Evolutionary conservation across 2,329 filamentous ascomycete genomes (phyloP).

Genomic region (Xylariaceae sp.): DNA sequence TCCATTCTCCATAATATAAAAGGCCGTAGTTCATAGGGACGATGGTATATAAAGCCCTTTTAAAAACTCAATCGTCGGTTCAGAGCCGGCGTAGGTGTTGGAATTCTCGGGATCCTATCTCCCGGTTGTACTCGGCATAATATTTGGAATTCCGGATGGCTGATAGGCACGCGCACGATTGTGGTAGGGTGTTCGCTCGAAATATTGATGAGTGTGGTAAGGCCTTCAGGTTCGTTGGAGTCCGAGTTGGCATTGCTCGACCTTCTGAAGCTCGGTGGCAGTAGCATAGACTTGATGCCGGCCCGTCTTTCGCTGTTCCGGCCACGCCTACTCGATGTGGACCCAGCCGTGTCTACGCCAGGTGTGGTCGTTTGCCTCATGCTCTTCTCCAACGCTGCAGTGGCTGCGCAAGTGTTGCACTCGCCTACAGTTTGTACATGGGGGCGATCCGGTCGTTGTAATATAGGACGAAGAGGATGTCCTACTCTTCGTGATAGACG

Average conservation of each 20-base stretch:
- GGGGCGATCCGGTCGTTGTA: slow-evolving; percentile 1
- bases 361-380: slow-evolving; percentile 9
- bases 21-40: background rate
- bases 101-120: slow-evolving; percentile 19
- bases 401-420: slow-evolving; percentile 36
- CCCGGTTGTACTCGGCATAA: slow-evolving; percentile 15
- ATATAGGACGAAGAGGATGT: slow-evolving; percentile 12
- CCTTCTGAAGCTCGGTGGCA: slow-evolving; percentile 24
- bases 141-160: slow-evolving; percentile 8
- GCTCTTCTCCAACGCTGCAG: slow-evolving; percentile 31
- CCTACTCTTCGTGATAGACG: slow-evolving; percentile 20
- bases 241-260: slow-evolving; percentile 1
- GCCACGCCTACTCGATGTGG: background rate
- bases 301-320: slow-evolving; percentile 6
- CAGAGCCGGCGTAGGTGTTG: slow-evolving; percentile 31
- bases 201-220: background rate
- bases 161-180: background rate
- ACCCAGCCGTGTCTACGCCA: background rate
- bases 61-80: slow-evolving; percentile 26
- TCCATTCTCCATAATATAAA: background rate
- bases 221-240: background rate
- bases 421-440: slow-evolving; percentile 37
- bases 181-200: background rate
- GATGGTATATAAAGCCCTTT: background rate
- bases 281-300: slow-evolving; percentile 24